Base-by-base conservation (phyloP, 495 filamentous ascomycete genomes). In the Astrothelium subdiscretum region DNA sequence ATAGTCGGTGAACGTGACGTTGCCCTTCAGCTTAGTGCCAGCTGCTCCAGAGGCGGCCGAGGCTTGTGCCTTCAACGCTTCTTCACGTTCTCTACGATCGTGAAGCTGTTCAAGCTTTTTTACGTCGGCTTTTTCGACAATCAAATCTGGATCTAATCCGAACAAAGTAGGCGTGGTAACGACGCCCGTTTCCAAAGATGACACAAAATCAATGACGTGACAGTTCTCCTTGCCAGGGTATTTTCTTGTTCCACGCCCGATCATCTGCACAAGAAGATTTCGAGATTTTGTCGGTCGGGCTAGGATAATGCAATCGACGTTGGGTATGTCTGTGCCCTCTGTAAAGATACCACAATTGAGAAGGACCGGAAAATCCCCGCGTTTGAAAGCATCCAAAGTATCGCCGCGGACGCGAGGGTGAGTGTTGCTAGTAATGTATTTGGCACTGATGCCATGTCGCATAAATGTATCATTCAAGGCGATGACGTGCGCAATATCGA, bases 321-420 rank as follows among this genome's bases (percentile, higher is more conserved):
- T 97, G 3, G 94, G 94, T 20, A 97, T 94, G 69, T 99, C 94
- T 11, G 95, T 99, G 15, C 87, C 92, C 76, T 99, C 94, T 2
- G 92, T 97, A 66, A 96, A 97, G 58, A 99, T 85, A 2, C 91
- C 91, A 72, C 94, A 97, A 71, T 99, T 99, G 35, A 99, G 72
- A 18, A 99, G 81, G 4, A 99, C 89, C 0, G 89, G 90, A 61
- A 85, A 97, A 61, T 92, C 80, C n/a, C 83, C 79, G 0, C 75
- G 77, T 59, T 78, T 87, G 72, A 99, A 99, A 3, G 79, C 80
- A 32, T 87, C 84, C 0, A 99, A 73, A 5, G 81, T 78, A 32
- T 87, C 80, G 31, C 84, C 80, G 8, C 94, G 82, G 22, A 82
- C 78, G 15, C 78, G 66, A 44, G 82, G 84, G 0, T 80, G 72